Conservation (phyloP, 2,329 filamentous ascomycete genomes). For the Aspergillus sp. region DNA sequence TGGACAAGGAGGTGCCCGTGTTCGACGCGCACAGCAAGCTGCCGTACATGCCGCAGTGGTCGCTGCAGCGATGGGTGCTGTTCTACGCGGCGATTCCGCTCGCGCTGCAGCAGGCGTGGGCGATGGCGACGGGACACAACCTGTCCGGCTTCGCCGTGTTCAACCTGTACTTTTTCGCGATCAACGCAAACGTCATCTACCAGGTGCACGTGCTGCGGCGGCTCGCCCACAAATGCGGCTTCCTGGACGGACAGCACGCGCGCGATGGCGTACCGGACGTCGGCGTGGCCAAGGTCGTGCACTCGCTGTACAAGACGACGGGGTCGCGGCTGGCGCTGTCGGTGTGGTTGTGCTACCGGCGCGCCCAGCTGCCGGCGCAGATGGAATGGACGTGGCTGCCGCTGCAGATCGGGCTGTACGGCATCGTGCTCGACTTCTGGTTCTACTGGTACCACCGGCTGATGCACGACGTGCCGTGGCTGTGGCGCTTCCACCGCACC, state of each 20-base stretch:
- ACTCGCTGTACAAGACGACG: constrained; percentile 5
- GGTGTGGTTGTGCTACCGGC: constrained; percentile 5
- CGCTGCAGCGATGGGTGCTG: constrained; percentile 5
- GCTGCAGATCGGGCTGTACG: constrained; percentile 7
- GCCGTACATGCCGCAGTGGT: constrained; percentile 11
- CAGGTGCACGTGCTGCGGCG: constrained; percentile 8
- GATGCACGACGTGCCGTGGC: constrained; percentile 8
- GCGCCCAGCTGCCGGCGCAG: neutral
- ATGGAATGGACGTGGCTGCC: constrained; percentile 5
- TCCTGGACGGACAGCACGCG: constrained; percentile 12
- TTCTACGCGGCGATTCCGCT: constrained; percentile 5
- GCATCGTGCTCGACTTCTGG: constrained; percentile 16
- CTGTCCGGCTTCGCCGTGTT: constrained; percentile 5
- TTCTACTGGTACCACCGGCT: constrained; percentile 13
- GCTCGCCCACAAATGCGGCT: constrained; percentile 7
- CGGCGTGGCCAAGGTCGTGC: constrained; percentile 4
- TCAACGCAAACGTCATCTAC: constrained; percentile 6
- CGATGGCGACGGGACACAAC: constrained; percentile 2
- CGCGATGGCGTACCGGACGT: constrained; percentile 13
- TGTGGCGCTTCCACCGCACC: constrained; percentile 14
- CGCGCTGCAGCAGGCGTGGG: constrained; percentile 6
- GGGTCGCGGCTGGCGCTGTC: constrained; percentile 1
- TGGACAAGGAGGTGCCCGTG: constrained; percentile 19
- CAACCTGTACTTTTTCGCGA: constrained; percentile 10
- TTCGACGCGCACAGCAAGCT: constrained; percentile 2